phyloP scores from a whole-genome alignment of 345 rosid species.

The Hibiscus trionum region DNA sequence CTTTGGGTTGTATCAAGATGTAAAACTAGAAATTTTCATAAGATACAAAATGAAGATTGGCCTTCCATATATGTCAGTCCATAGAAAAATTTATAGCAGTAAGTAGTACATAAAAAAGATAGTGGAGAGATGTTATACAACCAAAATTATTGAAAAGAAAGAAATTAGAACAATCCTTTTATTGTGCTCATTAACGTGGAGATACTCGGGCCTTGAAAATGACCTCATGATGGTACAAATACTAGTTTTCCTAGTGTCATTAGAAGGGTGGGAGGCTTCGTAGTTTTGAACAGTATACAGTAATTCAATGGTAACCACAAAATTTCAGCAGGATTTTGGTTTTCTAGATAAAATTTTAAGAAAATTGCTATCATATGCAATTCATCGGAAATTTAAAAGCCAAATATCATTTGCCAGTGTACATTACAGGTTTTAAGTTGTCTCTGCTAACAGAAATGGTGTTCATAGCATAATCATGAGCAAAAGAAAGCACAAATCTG shows the following conservation, averaged over 20 bases:
- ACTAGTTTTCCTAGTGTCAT: neutral
- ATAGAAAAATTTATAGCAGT: neutral
- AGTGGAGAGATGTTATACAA: neutral
- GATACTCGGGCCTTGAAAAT: neutral
- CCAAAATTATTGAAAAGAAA: neutral
- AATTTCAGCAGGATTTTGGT: neutral
- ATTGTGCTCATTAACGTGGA: neutral
- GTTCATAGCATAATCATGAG: neutral
- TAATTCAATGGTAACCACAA: neutral
- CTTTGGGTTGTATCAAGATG: neutral
- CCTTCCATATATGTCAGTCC: neutral
- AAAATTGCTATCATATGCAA: neutral
- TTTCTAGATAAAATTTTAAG: neutral
- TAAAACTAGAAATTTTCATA: neutral
- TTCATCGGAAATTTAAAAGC: neutral
- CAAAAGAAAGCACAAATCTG: neutral
- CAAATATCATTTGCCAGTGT: neutral
- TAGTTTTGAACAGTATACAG: neutral
- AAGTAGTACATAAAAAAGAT: neutral
- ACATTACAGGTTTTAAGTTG: neutral
- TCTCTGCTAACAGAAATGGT: neutral
- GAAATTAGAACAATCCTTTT: neutral
- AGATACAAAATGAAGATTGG: constrained; percentile 1
- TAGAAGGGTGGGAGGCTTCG: neutral
- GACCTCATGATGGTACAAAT: neutral